Base-by-base conservation (phyloP, 1,139 yeast species). In the Pichia sp. region DNA sequence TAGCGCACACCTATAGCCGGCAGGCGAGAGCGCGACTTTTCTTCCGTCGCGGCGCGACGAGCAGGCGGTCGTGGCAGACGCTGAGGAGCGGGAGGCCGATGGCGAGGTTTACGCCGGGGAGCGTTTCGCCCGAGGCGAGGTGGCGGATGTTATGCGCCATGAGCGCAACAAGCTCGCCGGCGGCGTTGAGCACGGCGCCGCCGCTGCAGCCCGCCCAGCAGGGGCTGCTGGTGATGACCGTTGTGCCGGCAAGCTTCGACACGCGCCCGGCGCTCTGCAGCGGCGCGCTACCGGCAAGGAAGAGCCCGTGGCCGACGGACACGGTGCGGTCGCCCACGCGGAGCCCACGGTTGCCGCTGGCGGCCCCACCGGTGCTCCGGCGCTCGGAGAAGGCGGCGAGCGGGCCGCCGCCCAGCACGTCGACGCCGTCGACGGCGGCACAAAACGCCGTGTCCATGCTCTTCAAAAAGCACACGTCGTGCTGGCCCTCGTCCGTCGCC, bases 151-250 rank as follows among this genome's bases (percentile, higher is more conserved):
- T 51, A 19, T 42, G 31, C 4, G 46, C 55, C 53, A 49, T 50
- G n/a, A 49, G 16, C 4, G 46, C 50, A 10, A 49, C 34, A 13
- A 53, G 44, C 41, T 41, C 43, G 8, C 52, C 52, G 1, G 7
- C 8, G 3, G 4, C 11, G n/a, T 36, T 49, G 5, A 49, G 42
- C 23, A 49, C 31, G 16, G 52, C 52, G 1, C 55, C 52, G 10
- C 55, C 52, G 26, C 50, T 45, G 23, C 50, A 49, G 4, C 52
- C 52, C 1, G 46, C 29, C 52, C 52, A 49, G 44, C 55, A 52
- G 5, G 36, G 8, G 16, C 50, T 46, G 16, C 53, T 47, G 19
- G 26, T 45, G 7, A 44, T n/a, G 13, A 47, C 32, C 16, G 23
- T 40, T 4, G 30, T 41, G n/a, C 36, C 6, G 11, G 49, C 45